Conservation (phyloP, 75 land plant species). For the Cunninghamia lanceolata region DNA sequence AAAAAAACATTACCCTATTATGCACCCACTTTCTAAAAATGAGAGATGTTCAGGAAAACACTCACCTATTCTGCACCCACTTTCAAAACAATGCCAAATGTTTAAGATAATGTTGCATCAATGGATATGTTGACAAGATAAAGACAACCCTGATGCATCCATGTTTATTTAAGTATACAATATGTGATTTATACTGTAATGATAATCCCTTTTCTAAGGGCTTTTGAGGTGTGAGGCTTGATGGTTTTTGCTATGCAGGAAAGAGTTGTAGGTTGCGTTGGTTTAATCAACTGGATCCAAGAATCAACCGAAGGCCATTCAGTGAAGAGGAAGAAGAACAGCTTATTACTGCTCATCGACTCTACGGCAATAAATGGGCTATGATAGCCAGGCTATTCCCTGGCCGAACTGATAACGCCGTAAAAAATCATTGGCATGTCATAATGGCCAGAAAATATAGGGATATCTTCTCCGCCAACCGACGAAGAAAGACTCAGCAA, state of each 20-base stretch:
- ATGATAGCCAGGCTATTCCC: slow-evolving; percentile 52
- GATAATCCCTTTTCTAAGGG: too few relatives aligned
- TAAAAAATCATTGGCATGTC: slow-evolving; percentile 64
- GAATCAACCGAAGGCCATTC: slow-evolving; percentile 59
- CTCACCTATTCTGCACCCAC: too few relatives aligned
- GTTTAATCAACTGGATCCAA: slow-evolving; percentile 70
- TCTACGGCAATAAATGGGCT: slow-evolving; percentile 64
- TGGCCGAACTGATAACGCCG: slow-evolving; percentile 52
- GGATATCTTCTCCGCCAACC: slow-evolving; percentile 2
- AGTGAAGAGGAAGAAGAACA: slow-evolving; percentile 63
- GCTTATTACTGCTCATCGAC: slow-evolving; percentile 53
- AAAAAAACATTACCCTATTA: too few relatives aligned
- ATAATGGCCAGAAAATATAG: slow-evolving; percentile 51
- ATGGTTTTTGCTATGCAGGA: slow-evolving; percentile 16
- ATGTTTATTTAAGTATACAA: too few relatives aligned
- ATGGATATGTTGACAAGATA: too few relatives aligned
- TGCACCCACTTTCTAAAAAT: too few relatives aligned
- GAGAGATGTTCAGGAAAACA: too few relatives aligned
- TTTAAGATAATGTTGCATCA: too few relatives aligned
- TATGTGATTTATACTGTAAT: too few relatives aligned
- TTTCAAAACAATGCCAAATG: too few relatives aligned
- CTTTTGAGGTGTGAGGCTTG: background rate
- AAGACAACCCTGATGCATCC: too few relatives aligned
- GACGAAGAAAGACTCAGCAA: too few relatives aligned
- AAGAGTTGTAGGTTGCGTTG: slow-evolving; percentile 56